Evolutionary conservation across 768 basidiomycete genomes (phyloP), one percentile per base, ranked within the genome.

Genomic region (Naganishia onofrii): DNA sequence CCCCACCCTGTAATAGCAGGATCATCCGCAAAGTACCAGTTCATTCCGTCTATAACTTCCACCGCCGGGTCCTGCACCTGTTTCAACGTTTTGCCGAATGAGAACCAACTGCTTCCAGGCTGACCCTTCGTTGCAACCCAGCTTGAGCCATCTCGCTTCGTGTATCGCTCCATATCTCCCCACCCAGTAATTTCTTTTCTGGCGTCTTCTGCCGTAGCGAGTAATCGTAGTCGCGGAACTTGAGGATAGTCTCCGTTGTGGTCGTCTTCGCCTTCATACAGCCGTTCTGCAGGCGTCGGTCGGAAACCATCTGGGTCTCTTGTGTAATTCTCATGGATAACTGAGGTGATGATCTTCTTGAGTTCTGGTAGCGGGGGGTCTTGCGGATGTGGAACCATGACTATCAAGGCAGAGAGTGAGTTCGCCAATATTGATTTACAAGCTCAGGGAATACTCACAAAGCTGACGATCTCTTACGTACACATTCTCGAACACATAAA

Each of bases 21-120:
- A 29, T 71, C 70, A 34, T 71, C 70, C 55, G 70, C 70, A 19
- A 71, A 32, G 55, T 71, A 71, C 38, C 66, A 58, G 42, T 67
- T 58, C 48, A 58, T 51, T n/a, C 53, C 55, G 6, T 38, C 54
- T 36, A 38, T n/a, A n/a, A 68, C 67, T 44, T 34, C 42, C 1
- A 26, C 58, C 10, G 26, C 57, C 28, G 26, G 58, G 38, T 31
- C 28, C 46, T 58, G 51, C 32, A 34, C 58, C 19, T 53, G 2
- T 38, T 53, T 12, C 19, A 10, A 23, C 9, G 55, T 26, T 23
- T 51, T n/a, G 13, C 44, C 23, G 29, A 32, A 32, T 12, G 29
- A 46, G 36, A 55, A 54, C 54, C 36, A 38, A 1, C 48, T 17
- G 44, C 17, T 34, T 15, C 13, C 5, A 17, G 42, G 7, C 15